Base-by-base conservation (phyloP, 441 rosid genomes). In the Corymbia calophylla region DNA sequence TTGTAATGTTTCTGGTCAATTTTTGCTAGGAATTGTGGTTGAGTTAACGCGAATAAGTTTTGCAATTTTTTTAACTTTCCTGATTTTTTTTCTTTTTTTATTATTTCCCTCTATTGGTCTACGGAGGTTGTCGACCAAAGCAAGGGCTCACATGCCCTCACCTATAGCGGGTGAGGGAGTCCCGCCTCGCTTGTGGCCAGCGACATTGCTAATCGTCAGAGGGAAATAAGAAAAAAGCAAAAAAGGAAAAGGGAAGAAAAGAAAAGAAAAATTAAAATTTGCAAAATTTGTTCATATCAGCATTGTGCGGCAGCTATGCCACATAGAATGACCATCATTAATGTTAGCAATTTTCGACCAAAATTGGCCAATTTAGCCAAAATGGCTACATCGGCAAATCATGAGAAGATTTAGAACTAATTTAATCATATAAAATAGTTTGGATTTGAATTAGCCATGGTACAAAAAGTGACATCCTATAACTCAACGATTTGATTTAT, bases 261-360 rank as follows among this genome's bases (percentile, higher is more conserved):
- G 16, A 60, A 60, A 62, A 29, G 44, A 39, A 13, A 27, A 27
- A 5, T 62, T 12, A 1, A 62, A 62, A 62, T 27, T 29, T 0
- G 31, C 3, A 13, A 62, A 62, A 62, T 4, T 62, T 62, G 9
- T 29, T 29, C 9, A 62, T 0, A 29, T 62, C 17, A 62, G n/a
- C 29, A 56, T 56, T 11, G 14, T 23, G 29, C 0, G 0, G 17
- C 10, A n/a, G 31, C 0, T 16, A 0, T 66, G 35, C 11, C 19
- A 66, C 2, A 10, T n/a, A 16, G 0, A 19, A 64, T 4, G 4
- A 0, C 35, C 7, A 7, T 0, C 5, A 0, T 64, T 3, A 64
- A n/a, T 1, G 0, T n/a, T 7, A n/a, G 1, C 31, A 64, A n/a
- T n/a, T 66, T 64, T 31, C 11, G 0, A n/a, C 4, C 9, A 31